These are phyloP conservation scores for Aristolochia californica DNA, from an alignment of 164 flowering plant genomes.

Conservation along the genomic window DNA sequence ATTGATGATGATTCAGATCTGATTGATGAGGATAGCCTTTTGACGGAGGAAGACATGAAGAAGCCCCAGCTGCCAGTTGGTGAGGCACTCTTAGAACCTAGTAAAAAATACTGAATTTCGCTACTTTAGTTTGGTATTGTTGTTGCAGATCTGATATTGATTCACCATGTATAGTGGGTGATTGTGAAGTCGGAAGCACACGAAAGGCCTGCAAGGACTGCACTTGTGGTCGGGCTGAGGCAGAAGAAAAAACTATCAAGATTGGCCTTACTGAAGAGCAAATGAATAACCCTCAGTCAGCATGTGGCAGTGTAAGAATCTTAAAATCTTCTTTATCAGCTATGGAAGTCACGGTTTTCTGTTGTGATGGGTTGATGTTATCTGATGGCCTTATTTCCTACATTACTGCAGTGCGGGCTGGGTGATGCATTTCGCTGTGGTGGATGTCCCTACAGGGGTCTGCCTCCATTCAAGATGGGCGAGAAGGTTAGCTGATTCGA, in stretches of 20 bases:
- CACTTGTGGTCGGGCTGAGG: conserved; percentile 90
- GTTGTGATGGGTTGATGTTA: neutral
- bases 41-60: conserved; percentile 86
- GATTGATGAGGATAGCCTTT: conserved; percentile 90
- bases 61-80: conserved; percentile 72
- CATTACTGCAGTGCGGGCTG: conserved; percentile 68
- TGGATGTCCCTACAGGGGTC: conserved; percentile 92
- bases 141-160: neutral
- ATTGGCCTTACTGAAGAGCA: conserved; percentile 66
- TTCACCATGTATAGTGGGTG: conserved; percentile 40
- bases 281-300: conserved; percentile 76
- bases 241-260: conserved; percentile 58
- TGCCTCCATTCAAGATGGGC: conserved; percentile 79
- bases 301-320: conserved; percentile 87
- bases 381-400: too few species aligned
- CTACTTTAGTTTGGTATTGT: neutral
- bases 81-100: conserved; percentile 10
- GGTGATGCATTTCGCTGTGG: conserved; percentile 98
- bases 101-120: neutral
- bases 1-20: conserved; percentile 73
- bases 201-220: conserved; percentile 98
- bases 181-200: conserved; percentile 86
- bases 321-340: neutral
- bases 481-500: conserved; percentile 60
- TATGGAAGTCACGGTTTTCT: neutral